Evolutionary conservation across 345 rosid species (phyloP).

Genomic region (Hevea brasiliensis): DNA sequence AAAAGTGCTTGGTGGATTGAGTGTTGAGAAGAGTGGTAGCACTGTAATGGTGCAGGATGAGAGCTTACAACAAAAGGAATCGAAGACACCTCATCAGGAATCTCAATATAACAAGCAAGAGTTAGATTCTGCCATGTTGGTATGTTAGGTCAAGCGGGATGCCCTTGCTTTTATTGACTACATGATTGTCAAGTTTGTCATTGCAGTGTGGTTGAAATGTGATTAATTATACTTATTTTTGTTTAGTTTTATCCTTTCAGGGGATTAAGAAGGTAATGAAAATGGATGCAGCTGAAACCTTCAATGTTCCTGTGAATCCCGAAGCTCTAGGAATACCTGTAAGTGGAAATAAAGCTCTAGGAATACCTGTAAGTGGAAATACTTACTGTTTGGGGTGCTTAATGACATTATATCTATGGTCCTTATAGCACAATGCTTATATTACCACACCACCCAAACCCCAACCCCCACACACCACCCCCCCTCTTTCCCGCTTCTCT

Average conservation of each 20-base stretch:
- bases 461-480: too few species aligned
- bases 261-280: constrained; percentile 93
- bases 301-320: constrained; percentile 87
- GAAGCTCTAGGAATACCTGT: constrained; percentile 96
- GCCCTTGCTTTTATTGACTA: not conserved
- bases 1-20: constrained; percentile 43
- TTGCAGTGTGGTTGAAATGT: not conserved
- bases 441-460: too few species aligned
- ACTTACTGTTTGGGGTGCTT: not conserved
- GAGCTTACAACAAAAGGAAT: constrained; percentile 39
- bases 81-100: constrained; percentile 35
- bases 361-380: constrained; percentile 67
- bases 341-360: too few species aligned
- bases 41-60: constrained; percentile 31
- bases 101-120: constrained; percentile 60
- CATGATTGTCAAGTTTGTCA: not conserved
- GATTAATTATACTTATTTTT: too few species aligned
- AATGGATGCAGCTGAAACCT: constrained; percentile 98
- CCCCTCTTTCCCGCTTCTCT: too few species aligned
- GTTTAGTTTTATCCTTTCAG: constrained; percentile 29
- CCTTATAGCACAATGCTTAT: not conserved
- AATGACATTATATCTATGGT: not conserved
- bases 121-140: constrained; percentile 65
- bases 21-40: constrained; percentile 36
- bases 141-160: constrained; percentile 30